Conservation (phyloP, 2,329 filamentous ascomycete genomes). For the Chrysoporthe cubensis region DNA sequence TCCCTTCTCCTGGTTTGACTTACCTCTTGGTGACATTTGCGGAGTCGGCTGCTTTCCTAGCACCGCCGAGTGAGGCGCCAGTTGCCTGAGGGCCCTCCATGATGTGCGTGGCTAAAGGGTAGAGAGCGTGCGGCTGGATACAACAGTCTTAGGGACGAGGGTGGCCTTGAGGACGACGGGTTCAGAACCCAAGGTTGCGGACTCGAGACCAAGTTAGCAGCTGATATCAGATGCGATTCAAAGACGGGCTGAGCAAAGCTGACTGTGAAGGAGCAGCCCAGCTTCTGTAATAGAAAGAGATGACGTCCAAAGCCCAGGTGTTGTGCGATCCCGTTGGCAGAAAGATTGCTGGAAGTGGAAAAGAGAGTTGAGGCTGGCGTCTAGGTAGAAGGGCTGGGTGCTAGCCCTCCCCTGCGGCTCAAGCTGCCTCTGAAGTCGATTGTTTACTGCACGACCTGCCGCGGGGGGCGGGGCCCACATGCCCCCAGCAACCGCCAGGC, state of each 20-base stretch:
- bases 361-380: not conserved
- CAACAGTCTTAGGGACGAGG: not conserved
- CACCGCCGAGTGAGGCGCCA: conserved; percentile 61
- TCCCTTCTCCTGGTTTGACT: conserved; percentile 27
- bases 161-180: not conserved
- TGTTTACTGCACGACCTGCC: conserved; percentile 26
- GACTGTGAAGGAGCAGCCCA: conserved; percentile 13
- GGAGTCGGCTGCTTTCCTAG: conserved; percentile 64
- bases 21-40: conserved; percentile 80
- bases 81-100: conserved; percentile 65
- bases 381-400: not conserved
- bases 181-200: no score
- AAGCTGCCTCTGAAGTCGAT: conserved; percentile 13
- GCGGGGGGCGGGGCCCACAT: conserved; percentile 17
- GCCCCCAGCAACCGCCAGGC: conserved; percentile 25
- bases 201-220: not conserved
- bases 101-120: conserved; percentile 34
- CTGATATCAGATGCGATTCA: not conserved
- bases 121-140: not conserved
- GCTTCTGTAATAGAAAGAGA: conserved; percentile 13
- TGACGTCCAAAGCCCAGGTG: not conserved
- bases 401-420: conserved; percentile 3
- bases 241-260: conserved; percentile 11
- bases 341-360: conserved; percentile 2
- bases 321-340: conserved; percentile 7